Evolutionary conservation across 495 filamentous ascomycete genomes (phyloP).

Genomic region (Amorphotheca resinae): DNA sequence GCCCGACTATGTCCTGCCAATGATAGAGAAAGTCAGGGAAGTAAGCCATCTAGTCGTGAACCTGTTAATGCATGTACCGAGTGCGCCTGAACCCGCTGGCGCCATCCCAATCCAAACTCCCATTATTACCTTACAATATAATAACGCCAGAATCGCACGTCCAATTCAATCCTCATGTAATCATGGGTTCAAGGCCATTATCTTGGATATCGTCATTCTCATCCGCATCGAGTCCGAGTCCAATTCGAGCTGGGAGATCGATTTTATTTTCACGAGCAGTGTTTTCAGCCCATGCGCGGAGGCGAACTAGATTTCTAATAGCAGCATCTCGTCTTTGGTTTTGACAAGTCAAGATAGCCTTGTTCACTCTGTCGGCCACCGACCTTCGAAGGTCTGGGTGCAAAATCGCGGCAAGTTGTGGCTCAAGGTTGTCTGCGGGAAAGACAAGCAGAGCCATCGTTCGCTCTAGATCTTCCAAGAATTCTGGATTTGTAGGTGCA

Average conservation of each 20-base stretch:
- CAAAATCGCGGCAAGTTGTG: slow-evolving; percentile 62
- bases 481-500: slow-evolving; percentile 67
- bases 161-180: slow-evolving; percentile 25
- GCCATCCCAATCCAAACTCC: too few relatives aligned
- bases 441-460: slow-evolving; percentile 91
- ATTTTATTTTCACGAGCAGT: slow-evolving; percentile 61
- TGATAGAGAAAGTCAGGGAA: too few relatives aligned
- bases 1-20: too few relatives aligned
- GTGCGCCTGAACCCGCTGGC: too few relatives aligned
- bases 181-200: slow-evolving; percentile 42
- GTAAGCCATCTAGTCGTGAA: too few relatives aligned
- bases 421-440: slow-evolving; percentile 59
- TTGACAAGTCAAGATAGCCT: slow-evolving; percentile 65
- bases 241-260: slow-evolving; percentile 58
- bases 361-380: slow-evolving; percentile 74
- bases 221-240: slow-evolving; percentile 53
- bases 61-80: too few relatives aligned
- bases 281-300: slow-evolving; percentile 77
- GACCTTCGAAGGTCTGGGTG: slow-evolving; percentile 68
- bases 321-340: slow-evolving; percentile 64
- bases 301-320: slow-evolving; percentile 62
- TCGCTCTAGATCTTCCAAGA: slow-evolving; percentile 76
- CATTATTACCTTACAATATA: too few relatives aligned
- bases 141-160: slow-evolving; percentile 1
- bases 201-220: slow-evolving; percentile 29